These are phyloP conservation scores for Claviceps sorghi DNA, from an alignment of 2,329 filamentous ascomycete genomes.

Conservation along the genomic window DNA sequence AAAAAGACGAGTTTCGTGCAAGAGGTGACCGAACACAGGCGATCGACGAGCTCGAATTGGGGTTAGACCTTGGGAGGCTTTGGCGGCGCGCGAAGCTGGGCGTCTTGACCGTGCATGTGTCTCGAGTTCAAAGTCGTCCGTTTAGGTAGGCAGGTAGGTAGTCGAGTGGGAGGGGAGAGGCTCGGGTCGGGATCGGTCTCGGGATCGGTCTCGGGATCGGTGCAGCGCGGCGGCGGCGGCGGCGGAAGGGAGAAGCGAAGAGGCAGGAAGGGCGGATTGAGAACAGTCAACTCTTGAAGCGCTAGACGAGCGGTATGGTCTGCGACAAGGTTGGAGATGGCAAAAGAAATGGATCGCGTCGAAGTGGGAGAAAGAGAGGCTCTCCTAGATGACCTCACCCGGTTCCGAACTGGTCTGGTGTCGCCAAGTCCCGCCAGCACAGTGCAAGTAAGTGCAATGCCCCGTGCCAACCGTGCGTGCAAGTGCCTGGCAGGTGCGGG, in stretches of 20 bases:
- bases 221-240: neutral
- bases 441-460: neutral
- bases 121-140: conserved; percentile 1
- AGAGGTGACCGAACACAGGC: neutral
- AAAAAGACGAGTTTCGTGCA: neutral
- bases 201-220: neutral
- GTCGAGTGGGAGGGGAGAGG: neutral
- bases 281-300: neutral
- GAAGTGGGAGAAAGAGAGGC: neutral
- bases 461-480: neutral
- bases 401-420: neutral
- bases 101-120: neutral
- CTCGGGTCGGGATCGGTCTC: neutral
- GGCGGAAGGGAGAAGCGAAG: neutral
- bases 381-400: conserved; percentile 1
- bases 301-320: neutral
- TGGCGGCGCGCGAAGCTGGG: neutral
- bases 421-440: neutral
- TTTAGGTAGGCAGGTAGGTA: too few species aligned
- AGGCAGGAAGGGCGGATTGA: neutral
- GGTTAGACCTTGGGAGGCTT: neutral
- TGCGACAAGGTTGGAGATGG: neutral
- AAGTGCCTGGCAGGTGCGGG: neutral
- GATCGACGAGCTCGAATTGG: neutral
- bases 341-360: neutral